Conservation (phyloP, 2,329 filamentous ascomycete genomes). For the Myriangium duriaei region DNA sequence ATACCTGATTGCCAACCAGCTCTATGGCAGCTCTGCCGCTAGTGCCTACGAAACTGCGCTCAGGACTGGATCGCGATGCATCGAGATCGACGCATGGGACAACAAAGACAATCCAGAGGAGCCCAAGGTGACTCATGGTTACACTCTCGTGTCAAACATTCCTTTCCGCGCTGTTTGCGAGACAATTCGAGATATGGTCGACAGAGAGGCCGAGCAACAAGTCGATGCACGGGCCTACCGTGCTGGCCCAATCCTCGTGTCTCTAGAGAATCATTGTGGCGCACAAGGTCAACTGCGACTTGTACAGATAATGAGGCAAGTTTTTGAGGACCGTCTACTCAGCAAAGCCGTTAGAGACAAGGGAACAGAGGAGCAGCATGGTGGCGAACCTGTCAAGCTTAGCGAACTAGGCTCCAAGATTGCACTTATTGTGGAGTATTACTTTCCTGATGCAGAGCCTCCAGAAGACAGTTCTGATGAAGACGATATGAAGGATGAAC, state of each 20-base stretch:
- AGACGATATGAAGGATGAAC: slow-evolving; percentile 29
- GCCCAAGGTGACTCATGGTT: slow-evolving; percentile 59
- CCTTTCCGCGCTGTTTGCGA: slow-evolving; percentile 53
- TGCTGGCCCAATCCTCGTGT: slow-evolving; percentile 49
- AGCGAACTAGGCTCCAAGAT: slow-evolving; percentile 50
- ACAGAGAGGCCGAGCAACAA: slow-evolving; percentile 41
- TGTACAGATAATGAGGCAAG: slow-evolving; percentile 52
- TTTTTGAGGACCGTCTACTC: slow-evolving; percentile 49
- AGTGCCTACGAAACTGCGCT: slow-evolving; percentile 52
- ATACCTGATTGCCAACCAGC: slow-evolving; percentile 57
- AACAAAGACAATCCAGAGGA: slow-evolving; percentile 47
- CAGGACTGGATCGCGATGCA: slow-evolving; percentile 51
- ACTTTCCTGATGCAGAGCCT: slow-evolving; percentile 43
- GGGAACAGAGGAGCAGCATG: slow-evolving; percentile 43
- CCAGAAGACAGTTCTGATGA: slow-evolving; percentile 29
- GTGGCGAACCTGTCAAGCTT: slow-evolving; percentile 44
- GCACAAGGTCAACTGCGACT: slow-evolving; percentile 47
- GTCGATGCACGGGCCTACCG: slow-evolving; percentile 26
- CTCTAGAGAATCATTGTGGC: slow-evolving; percentile 55
- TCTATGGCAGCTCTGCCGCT: slow-evolving; percentile 51
- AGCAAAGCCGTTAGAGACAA: slow-evolving; percentile 45
- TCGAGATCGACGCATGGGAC: slow-evolving; percentile 66
- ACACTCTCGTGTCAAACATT: slow-evolving; percentile 54
- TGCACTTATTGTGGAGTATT: slow-evolving; percentile 55
- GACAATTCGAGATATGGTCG: slow-evolving; percentile 49